phyloP scores from a whole-genome alignment of 2,329 filamentous ascomycete species.

The Whalleya microplaca region DNA sequence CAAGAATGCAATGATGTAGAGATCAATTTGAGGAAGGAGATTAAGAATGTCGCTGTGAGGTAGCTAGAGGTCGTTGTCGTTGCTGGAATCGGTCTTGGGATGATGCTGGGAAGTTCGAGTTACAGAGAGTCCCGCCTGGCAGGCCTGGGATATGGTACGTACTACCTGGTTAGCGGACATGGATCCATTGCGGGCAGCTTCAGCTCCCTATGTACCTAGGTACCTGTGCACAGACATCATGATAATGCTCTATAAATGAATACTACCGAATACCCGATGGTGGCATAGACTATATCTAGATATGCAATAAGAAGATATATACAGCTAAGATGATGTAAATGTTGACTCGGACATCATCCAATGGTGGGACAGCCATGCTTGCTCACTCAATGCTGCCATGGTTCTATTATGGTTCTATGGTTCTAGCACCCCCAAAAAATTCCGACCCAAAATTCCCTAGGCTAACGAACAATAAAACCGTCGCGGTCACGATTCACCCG shows the following conservation, averaged over 20 bases:
- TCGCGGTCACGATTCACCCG: conserved; percentile 6
- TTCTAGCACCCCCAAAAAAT: conserved; percentile 9
- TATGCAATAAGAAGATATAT: neutral
- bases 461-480: neutral
- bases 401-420: no score
- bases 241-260: no score
- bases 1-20: neutral
- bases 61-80: conserved; percentile 6
- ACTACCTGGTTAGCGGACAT: no score
- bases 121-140: no score
- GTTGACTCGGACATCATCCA: neutral
- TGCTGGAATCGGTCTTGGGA: neutral
- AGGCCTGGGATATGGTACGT: no score
- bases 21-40: neutral
- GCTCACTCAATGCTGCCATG: no score
- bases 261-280: no score
- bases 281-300: no score
- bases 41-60: conserved; percentile 2
- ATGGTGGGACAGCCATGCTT: conserved; percentile 3
- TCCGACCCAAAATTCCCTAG: neutral
- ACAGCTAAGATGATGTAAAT: neutral
- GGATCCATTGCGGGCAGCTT: no score
- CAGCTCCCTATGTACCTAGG: no score
- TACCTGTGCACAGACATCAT: no score
- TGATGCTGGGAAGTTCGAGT: neutral